Conservation (phyloP, 2,329 filamentous ascomycete genomes). For the Fusarium agapanthi region DNA sequence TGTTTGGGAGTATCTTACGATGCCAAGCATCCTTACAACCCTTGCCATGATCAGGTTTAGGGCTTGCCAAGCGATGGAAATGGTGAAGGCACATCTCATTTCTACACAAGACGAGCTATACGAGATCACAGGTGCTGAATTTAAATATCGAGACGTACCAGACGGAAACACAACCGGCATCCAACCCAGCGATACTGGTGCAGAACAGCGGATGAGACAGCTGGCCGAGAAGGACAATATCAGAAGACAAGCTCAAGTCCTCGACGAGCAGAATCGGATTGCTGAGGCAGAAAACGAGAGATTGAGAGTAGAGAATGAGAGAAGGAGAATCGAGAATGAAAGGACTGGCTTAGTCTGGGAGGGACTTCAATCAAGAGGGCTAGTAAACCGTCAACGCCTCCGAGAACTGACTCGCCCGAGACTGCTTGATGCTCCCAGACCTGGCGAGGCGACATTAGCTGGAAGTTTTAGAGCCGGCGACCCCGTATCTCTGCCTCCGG, state of each 20-base stretch:
- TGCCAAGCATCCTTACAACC: neutral
- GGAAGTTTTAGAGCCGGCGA: neutral
- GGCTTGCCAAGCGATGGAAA: conserved; percentile 1
- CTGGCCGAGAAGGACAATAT: neutral
- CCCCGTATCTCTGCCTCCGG: neutral
- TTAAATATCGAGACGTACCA: neutral
- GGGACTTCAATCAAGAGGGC: neutral
- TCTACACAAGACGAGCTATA: neutral
- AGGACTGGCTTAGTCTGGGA: neutral
- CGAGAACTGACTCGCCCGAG: neutral
- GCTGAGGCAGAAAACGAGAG: neutral
- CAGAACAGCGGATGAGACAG: conserved; percentile 12
- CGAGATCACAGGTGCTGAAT: neutral
- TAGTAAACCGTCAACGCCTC: neutral
- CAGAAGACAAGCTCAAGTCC: neutral
- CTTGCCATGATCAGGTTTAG: neutral
- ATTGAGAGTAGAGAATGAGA: neutral
- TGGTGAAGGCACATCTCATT: neutral
- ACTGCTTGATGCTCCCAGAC: neutral
- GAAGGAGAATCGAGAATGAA: neutral
- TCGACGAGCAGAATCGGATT: neutral
- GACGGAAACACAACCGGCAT: neutral
- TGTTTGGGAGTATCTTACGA: conserved; percentile 1
- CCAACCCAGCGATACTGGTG: neutral
- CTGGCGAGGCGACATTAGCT: neutral